phyloP scores from a whole-genome alignment of 331 rosid species.

The Pyrus hybrid region DNA sequence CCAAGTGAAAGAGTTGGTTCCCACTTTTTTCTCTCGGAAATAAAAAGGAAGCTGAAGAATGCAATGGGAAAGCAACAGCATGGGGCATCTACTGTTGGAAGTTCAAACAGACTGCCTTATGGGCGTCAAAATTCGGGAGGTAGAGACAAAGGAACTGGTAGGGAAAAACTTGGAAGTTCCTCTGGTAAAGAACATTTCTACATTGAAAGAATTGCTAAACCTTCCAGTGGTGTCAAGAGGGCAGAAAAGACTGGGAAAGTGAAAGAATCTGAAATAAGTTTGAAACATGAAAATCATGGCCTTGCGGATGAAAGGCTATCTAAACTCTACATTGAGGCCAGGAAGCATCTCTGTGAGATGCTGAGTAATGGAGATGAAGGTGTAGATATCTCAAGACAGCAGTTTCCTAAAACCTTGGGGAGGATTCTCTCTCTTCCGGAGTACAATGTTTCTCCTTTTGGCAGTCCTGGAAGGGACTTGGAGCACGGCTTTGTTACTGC shows the following conservation, averaged over 20 bases:
- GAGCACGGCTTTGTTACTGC: conserved; percentile 56
- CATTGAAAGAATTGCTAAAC: conserved; percentile 68
- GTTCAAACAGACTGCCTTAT: conserved; percentile 20
- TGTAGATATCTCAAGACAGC: conserved; percentile 43
- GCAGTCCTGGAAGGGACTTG: conserved; percentile 74
- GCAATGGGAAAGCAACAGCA: conserved; percentile 82
- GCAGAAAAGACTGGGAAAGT: conserved; percentile 40
- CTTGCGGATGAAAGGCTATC: conserved; percentile 40
- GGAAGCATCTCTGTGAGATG: conserved; percentile 71
- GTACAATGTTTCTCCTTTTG: conserved; percentile 57
- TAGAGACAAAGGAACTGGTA: conserved; percentile 26
- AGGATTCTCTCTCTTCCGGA: conserved; percentile 89
- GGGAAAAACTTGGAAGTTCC: conserved; percentile 61
- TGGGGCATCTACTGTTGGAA: conserved; percentile 31
- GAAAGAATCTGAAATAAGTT: conserved; percentile 39
- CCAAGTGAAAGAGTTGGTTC: conserved; percentile 47
- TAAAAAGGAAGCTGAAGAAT: conserved; percentile 66
- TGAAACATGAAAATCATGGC: conserved; percentile 35
- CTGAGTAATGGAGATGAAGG: conserved; percentile 56
- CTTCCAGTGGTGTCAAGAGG: conserved; percentile 34
- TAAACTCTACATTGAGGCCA: conserved; percentile 70
- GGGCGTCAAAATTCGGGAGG: conserved; percentile 18
- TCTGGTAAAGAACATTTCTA: conserved; percentile 69
- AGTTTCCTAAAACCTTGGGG: conserved; percentile 66
- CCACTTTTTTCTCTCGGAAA: conserved; percentile 70